phyloP scores from a whole-genome alignment of 345 rosid species.

The Citrus reticulata region DNA sequence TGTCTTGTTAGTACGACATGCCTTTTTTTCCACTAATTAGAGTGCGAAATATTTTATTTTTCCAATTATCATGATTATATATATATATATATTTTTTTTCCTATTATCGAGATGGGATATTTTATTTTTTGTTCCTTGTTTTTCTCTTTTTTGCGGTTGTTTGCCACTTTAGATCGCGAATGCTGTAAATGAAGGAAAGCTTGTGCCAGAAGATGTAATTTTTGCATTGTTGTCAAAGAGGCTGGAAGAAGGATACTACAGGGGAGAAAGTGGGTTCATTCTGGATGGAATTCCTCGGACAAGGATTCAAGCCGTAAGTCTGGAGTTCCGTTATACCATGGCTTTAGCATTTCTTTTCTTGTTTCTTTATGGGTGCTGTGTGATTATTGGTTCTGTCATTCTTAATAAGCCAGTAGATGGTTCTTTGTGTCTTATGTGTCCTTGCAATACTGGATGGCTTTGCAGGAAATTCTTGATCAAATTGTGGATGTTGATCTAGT shows the following conservation, averaged over 20 bases:
- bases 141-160: not conserved
- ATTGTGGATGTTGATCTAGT: slow-evolving; percentile 82
- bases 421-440: not conserved
- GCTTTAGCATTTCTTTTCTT: not conserved
- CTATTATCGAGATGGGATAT: not conserved
- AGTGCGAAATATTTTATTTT: not conserved
- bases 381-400: not conserved
- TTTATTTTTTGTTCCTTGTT: not conserved
- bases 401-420: not conserved
- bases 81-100: not conserved
- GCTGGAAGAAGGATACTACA: slow-evolving; percentile 73
- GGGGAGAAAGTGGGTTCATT: slow-evolving; percentile 90
- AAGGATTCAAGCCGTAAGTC: slow-evolving; percentile 68
- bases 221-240: slow-evolving; percentile 79
- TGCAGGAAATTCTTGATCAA: slow-evolving; percentile 87
- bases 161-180: slow-evolving; percentile 34
- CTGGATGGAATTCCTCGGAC: slow-evolving; percentile 94
- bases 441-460: slow-evolving; percentile 12
- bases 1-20: not conserved
- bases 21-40: not conserved
- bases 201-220: slow-evolving; percentile 69
- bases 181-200: slow-evolving; percentile 68
- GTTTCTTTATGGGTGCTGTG: not conserved
- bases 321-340: not conserved
- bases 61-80: not conserved